phyloP scores from a whole-genome alignment of 2,329 filamentous ascomycete genomes.

The Fusarium transvaalense region DNA sequence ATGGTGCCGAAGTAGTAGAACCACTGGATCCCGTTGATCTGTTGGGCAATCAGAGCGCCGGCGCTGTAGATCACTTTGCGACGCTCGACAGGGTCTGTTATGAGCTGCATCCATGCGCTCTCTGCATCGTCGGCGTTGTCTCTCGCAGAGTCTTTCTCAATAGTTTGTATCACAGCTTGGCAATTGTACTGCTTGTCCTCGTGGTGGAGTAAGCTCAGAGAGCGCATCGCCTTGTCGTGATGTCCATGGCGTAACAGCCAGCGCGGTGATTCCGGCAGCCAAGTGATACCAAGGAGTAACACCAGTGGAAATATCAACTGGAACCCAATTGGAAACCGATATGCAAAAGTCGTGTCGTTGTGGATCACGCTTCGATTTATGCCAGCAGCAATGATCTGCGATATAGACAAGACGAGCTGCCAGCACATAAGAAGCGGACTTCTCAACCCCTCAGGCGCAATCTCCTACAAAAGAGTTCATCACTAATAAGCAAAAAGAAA shows the following conservation, averaged over 20 bases:
- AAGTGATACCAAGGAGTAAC: conserved; percentile 40
- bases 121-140: conserved; percentile 48
- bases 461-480: conserved; percentile 35
- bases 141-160: conserved; percentile 59
- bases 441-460: conserved; percentile 51
- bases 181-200: conserved; percentile 56
- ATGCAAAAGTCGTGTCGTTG: conserved; percentile 50
- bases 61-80: conserved; percentile 60
- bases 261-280: conserved; percentile 49
- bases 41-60: conserved; percentile 60
- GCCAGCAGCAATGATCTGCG: conserved; percentile 54
- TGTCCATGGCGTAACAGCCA: conserved; percentile 56
- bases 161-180: conserved; percentile 54
- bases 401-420: conserved; percentile 55
- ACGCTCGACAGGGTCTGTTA: conserved; percentile 60
- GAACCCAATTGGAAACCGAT: conserved; percentile 52
- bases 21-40: conserved; percentile 63
- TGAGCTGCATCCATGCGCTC: conserved; percentile 56
- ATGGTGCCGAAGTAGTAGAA: conserved; percentile 60
- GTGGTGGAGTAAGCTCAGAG: conserved; percentile 59
- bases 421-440: conserved; percentile 56
- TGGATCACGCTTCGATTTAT: conserved; percentile 50
- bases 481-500: not conserved
- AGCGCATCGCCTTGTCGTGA: conserved; percentile 54
- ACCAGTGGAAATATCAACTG: conserved; percentile 48